Percentiles rank a stretch among this genome's conserved stretches.
phyloP scores from a whole-genome alignment of 75 land plant species.

The Picea sitchensis region DNA sequence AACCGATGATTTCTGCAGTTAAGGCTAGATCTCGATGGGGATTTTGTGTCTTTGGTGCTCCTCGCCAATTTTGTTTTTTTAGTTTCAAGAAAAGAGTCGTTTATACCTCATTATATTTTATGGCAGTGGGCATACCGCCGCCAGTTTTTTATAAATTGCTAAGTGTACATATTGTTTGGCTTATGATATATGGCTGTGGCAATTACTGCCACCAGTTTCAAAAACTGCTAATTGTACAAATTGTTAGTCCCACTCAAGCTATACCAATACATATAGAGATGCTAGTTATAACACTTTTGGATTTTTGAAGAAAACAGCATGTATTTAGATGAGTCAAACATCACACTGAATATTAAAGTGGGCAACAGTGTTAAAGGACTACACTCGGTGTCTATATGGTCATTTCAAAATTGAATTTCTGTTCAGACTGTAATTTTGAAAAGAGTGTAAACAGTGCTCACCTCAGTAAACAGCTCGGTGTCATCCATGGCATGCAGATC shows the following conservation, averaged over 20 bases:
- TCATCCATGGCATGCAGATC: constrained; percentile 96
- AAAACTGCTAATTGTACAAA: background rate
- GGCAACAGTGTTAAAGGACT: background rate
- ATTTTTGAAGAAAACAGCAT: background rate
- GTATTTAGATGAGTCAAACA: background rate
- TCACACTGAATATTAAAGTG: background rate
- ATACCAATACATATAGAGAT: background rate
- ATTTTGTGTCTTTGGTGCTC: too few relatives aligned
- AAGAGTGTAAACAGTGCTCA: constrained; percentile 7
- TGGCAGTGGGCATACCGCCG: too few relatives aligned
- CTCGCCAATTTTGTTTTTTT: too few relatives aligned
- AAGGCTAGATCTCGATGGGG: too few relatives aligned
- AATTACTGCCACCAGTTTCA: background rate
- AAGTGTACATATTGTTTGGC: too few relatives aligned
- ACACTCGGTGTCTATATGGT: background rate
- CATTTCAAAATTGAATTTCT: background rate
- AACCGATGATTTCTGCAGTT: too few relatives aligned
- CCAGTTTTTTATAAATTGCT: too few relatives aligned
- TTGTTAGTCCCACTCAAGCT: background rate
- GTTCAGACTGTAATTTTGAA: background rate
- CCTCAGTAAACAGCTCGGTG: constrained; percentile 89
- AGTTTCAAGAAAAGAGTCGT: too few relatives aligned
- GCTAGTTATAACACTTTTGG: background rate
- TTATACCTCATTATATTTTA: too few relatives aligned
- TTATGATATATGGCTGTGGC: too few relatives aligned